phyloP scores from a whole-genome alignment of 176 grass and related monocot genomes.

The Cenchrus purpureus region DNA sequence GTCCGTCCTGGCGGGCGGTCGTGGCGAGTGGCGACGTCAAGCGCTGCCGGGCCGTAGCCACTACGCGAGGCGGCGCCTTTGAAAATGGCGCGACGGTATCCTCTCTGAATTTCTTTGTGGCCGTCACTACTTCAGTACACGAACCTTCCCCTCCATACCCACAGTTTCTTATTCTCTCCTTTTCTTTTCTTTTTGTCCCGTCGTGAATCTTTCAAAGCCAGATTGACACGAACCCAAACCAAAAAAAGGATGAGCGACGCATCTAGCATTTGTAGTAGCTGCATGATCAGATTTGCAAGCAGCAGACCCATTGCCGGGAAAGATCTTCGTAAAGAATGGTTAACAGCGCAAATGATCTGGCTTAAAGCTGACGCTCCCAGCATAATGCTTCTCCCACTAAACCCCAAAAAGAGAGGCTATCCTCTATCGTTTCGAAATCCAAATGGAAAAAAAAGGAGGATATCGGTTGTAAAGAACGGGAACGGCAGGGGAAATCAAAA shows the following conservation, averaged over 20 bases:
- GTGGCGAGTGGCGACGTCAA: background rate
- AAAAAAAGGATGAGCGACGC: background rate
- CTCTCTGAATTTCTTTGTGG: background rate
- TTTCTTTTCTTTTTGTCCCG: background rate
- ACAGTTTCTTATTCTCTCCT: background rate
- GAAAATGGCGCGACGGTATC: background rate
- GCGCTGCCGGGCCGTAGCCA: background rate
- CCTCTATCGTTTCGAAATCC: background rate
- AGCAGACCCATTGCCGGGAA: background rate
- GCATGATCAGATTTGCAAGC: background rate
- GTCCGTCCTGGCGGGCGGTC: no score
- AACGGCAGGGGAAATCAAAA: background rate
- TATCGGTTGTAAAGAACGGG: background rate
- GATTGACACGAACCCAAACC: background rate
- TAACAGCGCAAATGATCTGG: conserved; percentile 9
- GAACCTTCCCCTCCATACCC: background rate
- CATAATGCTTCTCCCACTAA: conserved; percentile 30
- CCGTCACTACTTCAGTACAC: background rate
- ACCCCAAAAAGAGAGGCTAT: conserved; percentile 20
- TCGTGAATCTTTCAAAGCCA: conserved; percentile 11
- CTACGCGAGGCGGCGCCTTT: background rate
- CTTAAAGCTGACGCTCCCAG: background rate
- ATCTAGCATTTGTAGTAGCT: no score
- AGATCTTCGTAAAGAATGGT: background rate
- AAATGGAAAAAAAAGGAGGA: background rate